Conservation (phyloP, 2,329 filamentous ascomycete species). For the Dactylonectria macrodidyma region DNA sequence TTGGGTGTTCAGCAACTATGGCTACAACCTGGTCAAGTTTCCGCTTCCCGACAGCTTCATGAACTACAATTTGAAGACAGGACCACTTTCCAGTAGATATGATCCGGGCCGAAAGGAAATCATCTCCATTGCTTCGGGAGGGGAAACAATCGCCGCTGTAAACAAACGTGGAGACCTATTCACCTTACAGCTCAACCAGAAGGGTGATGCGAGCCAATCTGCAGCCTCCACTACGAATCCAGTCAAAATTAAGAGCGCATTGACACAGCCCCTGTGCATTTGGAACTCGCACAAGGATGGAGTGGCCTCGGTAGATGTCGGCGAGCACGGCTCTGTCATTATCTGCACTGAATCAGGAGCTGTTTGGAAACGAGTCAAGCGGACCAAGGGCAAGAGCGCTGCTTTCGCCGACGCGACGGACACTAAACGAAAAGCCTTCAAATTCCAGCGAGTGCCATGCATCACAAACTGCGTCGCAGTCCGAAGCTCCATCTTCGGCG, state of each 20-base stretch:
- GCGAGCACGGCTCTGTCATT: slow-evolving; percentile 94
- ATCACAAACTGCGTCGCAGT: slow-evolving; percentile 89
- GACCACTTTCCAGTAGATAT: slow-evolving; percentile 65
- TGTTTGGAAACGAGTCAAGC: slow-evolving; percentile 90
- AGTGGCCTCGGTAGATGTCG: slow-evolving; percentile 87
- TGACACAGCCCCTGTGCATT: slow-evolving; percentile 84
- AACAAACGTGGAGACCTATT: slow-evolving; percentile 90
- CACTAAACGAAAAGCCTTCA: slow-evolving; percentile 87
- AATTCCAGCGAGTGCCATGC: slow-evolving; percentile 91
- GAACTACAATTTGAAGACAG: slow-evolving; percentile 77
- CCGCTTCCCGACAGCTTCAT: slow-evolving; percentile 79
- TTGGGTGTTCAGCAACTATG: slow-evolving; percentile 95
- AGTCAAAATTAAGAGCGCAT: slow-evolving; percentile 86
- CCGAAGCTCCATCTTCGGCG: slow-evolving; percentile 89
- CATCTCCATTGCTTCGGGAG: slow-evolving; percentile 83
- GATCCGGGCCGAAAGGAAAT: slow-evolving; percentile 79
- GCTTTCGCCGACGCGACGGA: slow-evolving; percentile 63
- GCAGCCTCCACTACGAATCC: slow-evolving; percentile 91
- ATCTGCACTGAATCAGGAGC: slow-evolving; percentile 93
- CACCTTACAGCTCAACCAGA: slow-evolving; percentile 82
- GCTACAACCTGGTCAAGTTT: slow-evolving; percentile 92
- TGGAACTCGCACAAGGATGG: slow-evolving; percentile 93
- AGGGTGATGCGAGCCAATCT: slow-evolving; percentile 71
- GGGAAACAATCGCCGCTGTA: slow-evolving; percentile 91
- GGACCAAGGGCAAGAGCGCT: slow-evolving; percentile 83